Evolutionary conservation across 2,329 filamentous ascomycete species (phyloP).

Genomic region (Sarocladium brachiariae): DNA sequence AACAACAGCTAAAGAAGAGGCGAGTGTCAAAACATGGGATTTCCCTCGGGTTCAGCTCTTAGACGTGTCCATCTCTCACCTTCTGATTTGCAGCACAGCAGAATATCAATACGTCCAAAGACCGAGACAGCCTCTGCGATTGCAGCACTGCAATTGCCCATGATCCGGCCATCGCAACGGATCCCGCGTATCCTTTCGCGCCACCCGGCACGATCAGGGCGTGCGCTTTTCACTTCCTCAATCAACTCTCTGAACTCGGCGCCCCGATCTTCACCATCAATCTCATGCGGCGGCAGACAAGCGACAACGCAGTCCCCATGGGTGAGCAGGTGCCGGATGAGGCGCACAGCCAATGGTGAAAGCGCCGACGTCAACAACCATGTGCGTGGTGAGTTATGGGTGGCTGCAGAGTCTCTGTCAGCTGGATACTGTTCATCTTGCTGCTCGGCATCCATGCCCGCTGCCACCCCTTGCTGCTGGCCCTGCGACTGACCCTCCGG

Average conservation of each 20-base stretch:
- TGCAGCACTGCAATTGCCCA: conserved; percentile 73
- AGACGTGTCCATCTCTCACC: conserved; percentile 36
- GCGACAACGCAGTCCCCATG: conserved; percentile 89
- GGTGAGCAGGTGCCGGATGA: conserved; percentile 74
- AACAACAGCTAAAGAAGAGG: conserved; percentile 57
- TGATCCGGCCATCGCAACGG: conserved; percentile 53
- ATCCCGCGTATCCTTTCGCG: conserved; percentile 66
- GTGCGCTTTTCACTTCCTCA: conserved; percentile 54
- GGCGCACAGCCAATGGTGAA: conserved; percentile 75
- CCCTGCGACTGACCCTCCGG: not conserved
- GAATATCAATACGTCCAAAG: conserved; percentile 83
- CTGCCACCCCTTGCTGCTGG: not conserved
- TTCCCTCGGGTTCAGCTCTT: no score
- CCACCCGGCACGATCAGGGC: conserved; percentile 69
- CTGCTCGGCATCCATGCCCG: not conserved
- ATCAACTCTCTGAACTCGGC: conserved; percentile 76
- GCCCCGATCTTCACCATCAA: conserved; percentile 69
- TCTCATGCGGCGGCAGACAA: conserved; percentile 71
- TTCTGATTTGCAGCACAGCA: conserved; percentile 85
- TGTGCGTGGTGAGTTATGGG: conserved; percentile 70
- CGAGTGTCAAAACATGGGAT: no score
- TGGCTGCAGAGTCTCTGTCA: conserved; percentile 36
- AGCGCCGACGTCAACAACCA: conserved; percentile 89
- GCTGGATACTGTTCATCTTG: conserved; percentile 8
- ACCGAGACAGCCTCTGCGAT: conserved; percentile 78